Percentiles rank a stretch among this genome's conserved stretches.
These are phyloP conservation scores for Chenopodium album DNA, from an alignment of 148 eudicot species.

Conservation along the genomic window DNA sequence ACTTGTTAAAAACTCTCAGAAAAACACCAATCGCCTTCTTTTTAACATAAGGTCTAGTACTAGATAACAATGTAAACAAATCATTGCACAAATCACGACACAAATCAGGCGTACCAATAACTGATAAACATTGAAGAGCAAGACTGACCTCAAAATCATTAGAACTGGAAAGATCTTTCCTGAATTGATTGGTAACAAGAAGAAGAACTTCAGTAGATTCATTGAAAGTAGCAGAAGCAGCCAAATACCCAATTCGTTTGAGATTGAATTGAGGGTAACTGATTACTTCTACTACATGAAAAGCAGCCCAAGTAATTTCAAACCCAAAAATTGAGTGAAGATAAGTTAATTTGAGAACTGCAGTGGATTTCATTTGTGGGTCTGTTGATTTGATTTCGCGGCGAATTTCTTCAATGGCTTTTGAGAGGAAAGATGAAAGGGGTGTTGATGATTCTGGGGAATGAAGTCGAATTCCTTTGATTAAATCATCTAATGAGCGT, in stretches of 20 bases:
- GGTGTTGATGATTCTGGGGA: constrained; percentile 29
- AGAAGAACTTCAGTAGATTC: constrained; percentile 63
- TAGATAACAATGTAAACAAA: constrained; percentile 47
- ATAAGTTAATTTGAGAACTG: constrained; percentile 72
- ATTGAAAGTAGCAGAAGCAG: constrained; percentile 58
- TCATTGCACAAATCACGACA: constrained; percentile 75
- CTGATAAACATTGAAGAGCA: constrained; percentile 55
- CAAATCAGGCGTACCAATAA: constrained; percentile 58
- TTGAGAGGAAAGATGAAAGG: constrained; percentile 57
- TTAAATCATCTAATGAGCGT: constrained; percentile 64
- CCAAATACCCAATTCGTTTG: constrained; percentile 66
- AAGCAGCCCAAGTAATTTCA: constrained; percentile 66
- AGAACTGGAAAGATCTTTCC: constrained; percentile 62
- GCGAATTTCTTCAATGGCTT: constrained; percentile 58
- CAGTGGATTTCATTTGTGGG: constrained; percentile 65
- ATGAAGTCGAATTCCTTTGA: constrained; percentile 67
- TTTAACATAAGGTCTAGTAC: constrained; percentile 48
- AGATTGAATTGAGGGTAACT: constrained; percentile 48
- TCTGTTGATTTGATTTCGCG: constrained; percentile 78
- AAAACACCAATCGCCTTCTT: constrained; percentile 64
- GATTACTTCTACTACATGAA: constrained; percentile 70
- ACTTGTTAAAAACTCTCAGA: constrained; percentile 56
- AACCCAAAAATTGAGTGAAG: constrained; percentile 49
- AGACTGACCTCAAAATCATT: constrained; percentile 62
- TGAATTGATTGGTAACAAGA: constrained; percentile 70